Conservation (phyloP, 495 filamentous ascomycete genomes). For the Poronia punctata region DNA sequence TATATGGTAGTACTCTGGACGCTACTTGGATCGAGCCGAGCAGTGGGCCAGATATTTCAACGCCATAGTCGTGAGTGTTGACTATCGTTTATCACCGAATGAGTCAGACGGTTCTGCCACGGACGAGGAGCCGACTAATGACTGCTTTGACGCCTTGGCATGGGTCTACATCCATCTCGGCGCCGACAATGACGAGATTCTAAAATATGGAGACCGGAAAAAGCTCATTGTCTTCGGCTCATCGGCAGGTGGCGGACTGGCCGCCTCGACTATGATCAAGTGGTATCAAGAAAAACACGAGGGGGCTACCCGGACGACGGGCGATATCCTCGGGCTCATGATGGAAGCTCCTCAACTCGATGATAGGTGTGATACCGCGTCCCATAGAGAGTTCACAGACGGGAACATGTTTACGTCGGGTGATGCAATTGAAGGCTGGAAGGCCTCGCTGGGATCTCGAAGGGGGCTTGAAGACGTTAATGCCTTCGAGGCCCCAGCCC, state of each 20-base stretch:
- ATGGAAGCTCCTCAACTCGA: slow-evolving; percentile 14
- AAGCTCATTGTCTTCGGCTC: slow-evolving; percentile 8
- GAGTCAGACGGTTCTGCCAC: slow-evolving; percentile 8
- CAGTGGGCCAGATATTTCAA: slow-evolving; percentile 3
- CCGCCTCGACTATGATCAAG: slow-evolving; percentile 7
- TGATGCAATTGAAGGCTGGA: slow-evolving; percentile 8
- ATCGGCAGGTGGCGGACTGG: slow-evolving; percentile 6
- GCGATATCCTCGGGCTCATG: slow-evolving; percentile 7
- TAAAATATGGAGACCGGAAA: slow-evolving; percentile 6
- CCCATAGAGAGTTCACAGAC: slow-evolving; percentile 5
- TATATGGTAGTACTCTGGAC: slow-evolving; percentile 11
- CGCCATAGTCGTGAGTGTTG: slow-evolving; percentile 9
- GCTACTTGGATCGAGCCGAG: slow-evolving; percentile 6
- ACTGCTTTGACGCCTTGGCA: slow-evolving; percentile 10
- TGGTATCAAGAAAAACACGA: slow-evolving; percentile 8
- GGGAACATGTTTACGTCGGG: slow-evolving; percentile 11
- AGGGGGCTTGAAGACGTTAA: slow-evolving; percentile 1
- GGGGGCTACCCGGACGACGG: not conserved
- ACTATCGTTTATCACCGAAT: slow-evolving; percentile 12
- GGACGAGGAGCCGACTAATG: slow-evolving; percentile 10
- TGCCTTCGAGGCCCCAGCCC: slow-evolving; percentile 10
- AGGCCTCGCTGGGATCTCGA: slow-evolving; percentile 6
- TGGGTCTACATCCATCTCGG: slow-evolving; percentile 10
- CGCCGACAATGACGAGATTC: not conserved
- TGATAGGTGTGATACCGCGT: slow-evolving; percentile 8